Conservation (phyloP, 2,329 filamentous ascomycete species). For the Aspergillus sclerotialis region DNA sequence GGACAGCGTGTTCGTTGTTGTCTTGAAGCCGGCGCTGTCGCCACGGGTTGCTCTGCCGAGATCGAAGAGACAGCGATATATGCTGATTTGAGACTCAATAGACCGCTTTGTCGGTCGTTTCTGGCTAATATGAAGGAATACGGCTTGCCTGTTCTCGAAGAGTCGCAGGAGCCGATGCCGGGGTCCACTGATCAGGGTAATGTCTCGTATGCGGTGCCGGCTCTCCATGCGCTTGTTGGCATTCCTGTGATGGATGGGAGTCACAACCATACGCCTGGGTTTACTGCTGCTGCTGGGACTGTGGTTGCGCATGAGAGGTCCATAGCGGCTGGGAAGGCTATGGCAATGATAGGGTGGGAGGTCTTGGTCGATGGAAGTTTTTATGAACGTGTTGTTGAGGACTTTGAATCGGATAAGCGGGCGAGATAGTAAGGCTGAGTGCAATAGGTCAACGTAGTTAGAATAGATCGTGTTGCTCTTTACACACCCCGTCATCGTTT, state of each 20-base stretch:
- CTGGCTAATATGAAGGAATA: neutral
- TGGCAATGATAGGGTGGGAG: neutral
- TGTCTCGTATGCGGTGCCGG: neutral
- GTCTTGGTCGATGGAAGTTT: constrained; percentile 1
- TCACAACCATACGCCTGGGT: neutral
- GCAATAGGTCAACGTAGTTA: too few relatives aligned
- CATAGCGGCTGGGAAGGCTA: neutral
- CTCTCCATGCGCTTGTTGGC: neutral
- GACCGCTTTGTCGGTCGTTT: neutral
- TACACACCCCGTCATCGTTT: too few relatives aligned
- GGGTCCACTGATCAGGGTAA: neutral
- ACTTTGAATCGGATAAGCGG: too few relatives aligned
- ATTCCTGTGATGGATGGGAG: neutral
- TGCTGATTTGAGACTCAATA: neutral
- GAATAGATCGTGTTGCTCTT: too few relatives aligned
- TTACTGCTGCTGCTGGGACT: neutral
- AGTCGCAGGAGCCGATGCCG: neutral
- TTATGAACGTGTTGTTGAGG: too few relatives aligned
- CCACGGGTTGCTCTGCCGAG: constrained; percentile 16
- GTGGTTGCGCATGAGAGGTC: neutral
- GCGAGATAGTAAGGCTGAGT: too few relatives aligned
- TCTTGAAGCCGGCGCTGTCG: constrained; percentile 7
- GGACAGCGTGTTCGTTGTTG: neutral
- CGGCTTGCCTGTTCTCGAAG: neutral
- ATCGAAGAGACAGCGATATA: neutral